phyloP scores from a whole-genome alignment of 495 filamentous ascomycete species.

The Aspergillus asperescens region DNA sequence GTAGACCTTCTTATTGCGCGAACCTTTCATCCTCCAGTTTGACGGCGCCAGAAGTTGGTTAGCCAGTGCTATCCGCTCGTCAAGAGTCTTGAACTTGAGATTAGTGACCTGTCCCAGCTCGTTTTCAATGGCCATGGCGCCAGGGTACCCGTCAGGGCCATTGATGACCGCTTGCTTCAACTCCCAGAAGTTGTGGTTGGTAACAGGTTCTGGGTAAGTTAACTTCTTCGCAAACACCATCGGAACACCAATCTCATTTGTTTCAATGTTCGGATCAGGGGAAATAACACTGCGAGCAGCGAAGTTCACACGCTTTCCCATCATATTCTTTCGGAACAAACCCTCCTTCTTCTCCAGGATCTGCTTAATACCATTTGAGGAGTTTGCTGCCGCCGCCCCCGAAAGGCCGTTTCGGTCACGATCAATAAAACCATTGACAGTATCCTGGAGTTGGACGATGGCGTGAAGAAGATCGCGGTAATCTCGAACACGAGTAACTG shows the following conservation, averaged over 20 bases:
- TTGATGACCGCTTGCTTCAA: conserved; percentile 96
- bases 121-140: conserved; percentile 89
- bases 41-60: conserved; percentile 92
- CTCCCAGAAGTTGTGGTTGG: conserved; percentile 92
- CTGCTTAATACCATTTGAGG: conserved; percentile 80
- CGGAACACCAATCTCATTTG: conserved; percentile 96
- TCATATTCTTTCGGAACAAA: conserved; percentile 98
- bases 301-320: conserved; percentile 99
- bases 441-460: conserved; percentile 78
- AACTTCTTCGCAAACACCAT: conserved; percentile 94
- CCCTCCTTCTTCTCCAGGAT: conserved; percentile 98
- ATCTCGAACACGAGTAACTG: conserved; percentile 40
- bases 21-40: conserved; percentile 63
- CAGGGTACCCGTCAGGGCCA: conserved; percentile 88
- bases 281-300: conserved; percentile 97
- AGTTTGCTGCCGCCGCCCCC: conserved; percentile 51
- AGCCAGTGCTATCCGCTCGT: conserved; percentile 79
- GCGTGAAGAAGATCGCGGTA: conserved; percentile 62
- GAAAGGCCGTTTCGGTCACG: conserved; percentile 73
- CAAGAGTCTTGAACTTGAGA: conserved; percentile 74
- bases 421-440: conserved; percentile 87
- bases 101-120: conserved; percentile 90
- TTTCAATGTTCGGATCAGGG: conserved; percentile 97
- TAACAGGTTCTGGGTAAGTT: conserved; percentile 96
- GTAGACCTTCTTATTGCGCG: conserved; percentile 92